Conservation (phyloP, 2,329 filamentous ascomycete species). For the Aspergillus hortae region DNA sequence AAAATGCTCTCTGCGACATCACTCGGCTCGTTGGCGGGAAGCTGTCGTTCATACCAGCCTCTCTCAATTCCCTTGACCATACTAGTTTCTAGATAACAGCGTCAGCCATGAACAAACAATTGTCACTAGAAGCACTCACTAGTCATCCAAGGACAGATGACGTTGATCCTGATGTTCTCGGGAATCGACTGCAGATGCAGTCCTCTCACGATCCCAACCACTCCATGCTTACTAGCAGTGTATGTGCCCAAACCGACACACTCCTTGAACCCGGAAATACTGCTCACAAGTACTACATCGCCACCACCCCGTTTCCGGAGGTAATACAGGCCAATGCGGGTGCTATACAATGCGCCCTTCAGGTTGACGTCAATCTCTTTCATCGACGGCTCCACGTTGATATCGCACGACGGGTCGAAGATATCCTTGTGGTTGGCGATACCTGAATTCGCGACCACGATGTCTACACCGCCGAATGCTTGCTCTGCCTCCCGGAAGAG, state of each 20-base stretch:
- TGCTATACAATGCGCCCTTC: slow-evolving; percentile 15
- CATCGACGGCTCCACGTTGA: slow-evolving; percentile 16
- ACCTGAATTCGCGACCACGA: slow-evolving; percentile 24
- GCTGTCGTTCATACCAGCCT: slow-evolving; percentile 17
- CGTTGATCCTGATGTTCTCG: neutral
- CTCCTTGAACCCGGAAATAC: slow-evolving; percentile 21
- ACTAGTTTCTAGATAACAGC: slow-evolving; percentile 10
- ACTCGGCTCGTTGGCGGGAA: slow-evolving; percentile 20
- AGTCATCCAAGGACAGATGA: neutral
- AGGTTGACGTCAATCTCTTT: slow-evolving; percentile 20
- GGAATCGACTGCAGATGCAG: slow-evolving; percentile 14
- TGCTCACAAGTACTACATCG: slow-evolving; percentile 18
- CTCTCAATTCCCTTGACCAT: slow-evolving; percentile 15
- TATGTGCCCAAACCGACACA: slow-evolving; percentile 16
- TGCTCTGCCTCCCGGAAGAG: slow-evolving; percentile 18
- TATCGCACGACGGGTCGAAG: slow-evolving; percentile 15
- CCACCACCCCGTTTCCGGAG: slow-evolving; percentile 14
- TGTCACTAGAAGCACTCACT: neutral
- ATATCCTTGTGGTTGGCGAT: slow-evolving; percentile 15
- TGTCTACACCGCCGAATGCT: slow-evolving; percentile 19
- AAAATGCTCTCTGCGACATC: slow-evolving; percentile 21
- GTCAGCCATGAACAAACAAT: neutral
- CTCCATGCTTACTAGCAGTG: slow-evolving; percentile 23
- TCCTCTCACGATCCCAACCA: slow-evolving; percentile 21
- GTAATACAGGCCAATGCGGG: slow-evolving; percentile 20